These are phyloP conservation scores for Puccinellia tenuiflora DNA, from an alignment of 176 grass and related monocot species.

Conservation along the genomic window DNA sequence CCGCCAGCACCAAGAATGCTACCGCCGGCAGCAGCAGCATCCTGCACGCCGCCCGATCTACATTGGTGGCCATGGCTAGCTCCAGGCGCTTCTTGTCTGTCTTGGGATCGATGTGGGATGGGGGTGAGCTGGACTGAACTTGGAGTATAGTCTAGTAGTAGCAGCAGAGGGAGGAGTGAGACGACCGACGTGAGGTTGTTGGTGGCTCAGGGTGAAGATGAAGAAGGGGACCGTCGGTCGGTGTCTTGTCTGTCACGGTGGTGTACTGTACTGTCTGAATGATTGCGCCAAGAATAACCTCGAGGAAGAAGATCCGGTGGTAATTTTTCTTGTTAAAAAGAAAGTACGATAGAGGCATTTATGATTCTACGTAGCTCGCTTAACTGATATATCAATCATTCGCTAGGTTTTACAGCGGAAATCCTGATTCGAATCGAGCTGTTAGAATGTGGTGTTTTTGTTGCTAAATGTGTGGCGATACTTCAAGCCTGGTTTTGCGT, in stretches of 20 bases:
- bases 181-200: not conserved
- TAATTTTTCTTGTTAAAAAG: not conserved
- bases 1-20: not conserved
- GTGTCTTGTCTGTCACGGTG: conserved; percentile 7
- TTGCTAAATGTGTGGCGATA: not conserved
- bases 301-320: not conserved
- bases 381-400: not conserved
- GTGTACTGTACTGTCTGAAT: not conserved
- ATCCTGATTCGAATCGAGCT: not conserved
- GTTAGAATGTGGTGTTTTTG: not conserved
- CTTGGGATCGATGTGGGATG: not conserved
- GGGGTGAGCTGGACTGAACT: not conserved
- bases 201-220: not conserved
- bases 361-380: not conserved
- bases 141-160: not conserved
- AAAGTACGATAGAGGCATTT: not conserved
- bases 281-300: not conserved
- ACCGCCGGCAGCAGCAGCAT: not conserved
- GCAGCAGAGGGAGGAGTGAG: not conserved
- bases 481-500: not conserved
- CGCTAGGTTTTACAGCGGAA: not conserved
- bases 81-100: not conserved
- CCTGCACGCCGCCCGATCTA: not conserved
- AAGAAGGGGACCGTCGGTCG: conserved; percentile 10
- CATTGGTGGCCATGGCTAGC: not conserved